A percentile compares a stretch with the other conserved stretches of the same genome.
phyloP scores from a whole-genome alignment of 768 basidiomycete species.

The Lactarius indigo region DNA sequence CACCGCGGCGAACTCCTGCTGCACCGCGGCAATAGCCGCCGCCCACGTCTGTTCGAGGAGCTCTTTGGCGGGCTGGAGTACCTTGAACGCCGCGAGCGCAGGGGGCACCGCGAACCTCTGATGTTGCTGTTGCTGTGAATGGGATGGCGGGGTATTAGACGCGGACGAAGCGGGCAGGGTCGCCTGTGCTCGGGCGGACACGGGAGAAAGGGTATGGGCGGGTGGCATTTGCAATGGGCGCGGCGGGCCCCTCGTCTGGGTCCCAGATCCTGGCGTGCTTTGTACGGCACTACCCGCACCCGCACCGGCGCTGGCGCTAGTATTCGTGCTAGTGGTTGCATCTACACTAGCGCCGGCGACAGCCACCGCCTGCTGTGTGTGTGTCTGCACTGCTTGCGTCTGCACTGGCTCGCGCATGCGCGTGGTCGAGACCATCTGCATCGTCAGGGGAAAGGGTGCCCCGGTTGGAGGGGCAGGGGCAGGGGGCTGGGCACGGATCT shows the following conservation, averaged over 20 bases:
- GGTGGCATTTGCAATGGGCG: not conserved
- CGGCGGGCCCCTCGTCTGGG: conserved; percentile 2
- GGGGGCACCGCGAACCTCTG: not conserved
- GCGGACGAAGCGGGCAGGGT: not conserved
- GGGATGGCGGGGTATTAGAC: not conserved
- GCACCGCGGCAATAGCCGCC: conserved; percentile 11
- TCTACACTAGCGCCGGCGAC: not conserved
- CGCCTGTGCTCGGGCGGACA: not conserved
- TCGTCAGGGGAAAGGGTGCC: not conserved
- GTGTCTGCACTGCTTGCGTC: not conserved
- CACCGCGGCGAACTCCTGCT: conserved; percentile 9
- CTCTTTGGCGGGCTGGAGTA: conserved; percentile 20
- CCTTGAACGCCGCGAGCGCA: conserved; percentile 11
- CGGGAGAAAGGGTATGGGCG: not conserved
- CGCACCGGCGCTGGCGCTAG: too few relatives aligned
- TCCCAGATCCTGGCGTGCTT: not conserved
- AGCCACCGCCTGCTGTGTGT: not conserved
- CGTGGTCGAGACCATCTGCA: not conserved
- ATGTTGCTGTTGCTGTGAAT: not conserved
- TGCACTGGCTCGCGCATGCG: conserved; percentile 2
- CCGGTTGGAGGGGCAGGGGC: not conserved
- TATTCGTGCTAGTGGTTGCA: not conserved
- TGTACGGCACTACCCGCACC: too few relatives aligned
- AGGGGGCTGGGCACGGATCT: not conserved
- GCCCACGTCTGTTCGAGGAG: conserved; percentile 24